Evolutionary conservation across 768 basidiomycete genomes (phyloP), one percentile per base, ranked within the genome.

Genomic region (Naganishia kalamii): DNA sequence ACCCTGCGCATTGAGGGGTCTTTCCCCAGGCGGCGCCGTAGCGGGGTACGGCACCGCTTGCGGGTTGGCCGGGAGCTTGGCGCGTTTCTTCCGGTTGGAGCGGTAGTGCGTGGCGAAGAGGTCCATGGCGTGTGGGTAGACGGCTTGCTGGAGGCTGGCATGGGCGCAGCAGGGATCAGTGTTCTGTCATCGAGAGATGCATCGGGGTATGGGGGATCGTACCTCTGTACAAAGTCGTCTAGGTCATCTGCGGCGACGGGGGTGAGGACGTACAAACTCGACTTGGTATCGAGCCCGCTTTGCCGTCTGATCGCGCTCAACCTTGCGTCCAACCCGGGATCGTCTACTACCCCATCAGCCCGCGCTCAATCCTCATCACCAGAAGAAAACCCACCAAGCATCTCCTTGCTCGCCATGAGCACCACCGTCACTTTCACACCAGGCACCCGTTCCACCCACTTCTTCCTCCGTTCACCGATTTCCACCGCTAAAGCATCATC

Each of bases 401-500:
- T 85, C 57, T 83, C 84, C 65, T 92, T 82, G 68, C 86, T 90
- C n/a, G 92, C 90, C 79, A 97, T 83, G 27, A 98, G 82, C 3
- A 97, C 92, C 12, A 93, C 90, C 0, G 94, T 96, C 44, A 99
- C 82, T 79, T 98, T 98, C 70, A 97, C 88, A 4, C 88, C 88
- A 81, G 2, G 87, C 85, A 59, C 87, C 65, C 92, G 83, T 70
- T 98, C 94, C 66, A 83, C 85, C 15, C 88, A 86, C 41, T 80
- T 80, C 75, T 87, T 88, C 80, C 94, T 92, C 68, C 92, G 80
- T 33, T 84, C 81, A 1, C 87, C 85, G 61, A 99, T 85, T 71
- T 92, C 90, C 0, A 84, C 81, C 3, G 92, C 84, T 15, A 99
- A 82, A 62, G 89, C 88, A 0, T 83, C 79, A 71, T 98, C 96